Evolutionary conservation across 768 basidiomycete genomes (phyloP).

Genomic region (Mycena leptocephala): DNA sequence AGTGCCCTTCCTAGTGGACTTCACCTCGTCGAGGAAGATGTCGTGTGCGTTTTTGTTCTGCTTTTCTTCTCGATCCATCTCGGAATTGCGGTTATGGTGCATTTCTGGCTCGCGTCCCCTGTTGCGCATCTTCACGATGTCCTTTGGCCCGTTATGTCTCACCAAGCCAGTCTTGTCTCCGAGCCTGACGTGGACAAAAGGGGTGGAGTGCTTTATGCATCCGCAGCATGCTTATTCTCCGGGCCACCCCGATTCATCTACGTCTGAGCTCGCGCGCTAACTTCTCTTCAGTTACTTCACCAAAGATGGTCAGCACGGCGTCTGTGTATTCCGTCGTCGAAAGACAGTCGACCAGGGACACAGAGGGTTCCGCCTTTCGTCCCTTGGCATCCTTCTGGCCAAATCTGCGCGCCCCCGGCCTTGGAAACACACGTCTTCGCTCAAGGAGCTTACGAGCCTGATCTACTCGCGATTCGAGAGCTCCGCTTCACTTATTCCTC

Average conservation of each 20-base stretch:
- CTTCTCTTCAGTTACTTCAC: slow-evolving; percentile 74
- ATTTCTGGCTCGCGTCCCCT: not conserved
- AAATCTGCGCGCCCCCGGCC: slow-evolving; percentile 79
- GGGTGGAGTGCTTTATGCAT: not conserved
- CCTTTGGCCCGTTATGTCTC: not conserved
- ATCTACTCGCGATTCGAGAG: slow-evolving; percentile 70
- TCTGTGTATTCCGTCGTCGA: slow-evolving; percentile 82
- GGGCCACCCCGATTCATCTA: not conserved
- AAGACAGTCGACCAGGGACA: slow-evolving; percentile 81
- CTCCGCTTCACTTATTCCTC: slow-evolving; percentile 63
- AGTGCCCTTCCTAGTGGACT: slow-evolving; percentile 87
- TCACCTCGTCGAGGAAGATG: slow-evolving; percentile 85
- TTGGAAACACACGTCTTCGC: slow-evolving; percentile 78
- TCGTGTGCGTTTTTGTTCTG: slow-evolving; percentile 69
- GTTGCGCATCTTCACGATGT: not conserved
- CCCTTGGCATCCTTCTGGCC: slow-evolving; percentile 82
- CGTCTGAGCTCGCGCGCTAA: slow-evolving; percentile 15
- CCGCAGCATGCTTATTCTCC: not conserved
- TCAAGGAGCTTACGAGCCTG: slow-evolving; percentile 71
- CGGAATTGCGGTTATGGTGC: not conserved
- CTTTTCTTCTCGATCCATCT: not conserved
- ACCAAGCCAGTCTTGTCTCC: not conserved
- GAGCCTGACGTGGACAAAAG: not conserved
- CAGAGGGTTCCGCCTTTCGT: slow-evolving; percentile 86
- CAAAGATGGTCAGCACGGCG: slow-evolving; percentile 77